Base-by-base conservation (phyloP, 768 basidiomycete species). In the Cystofilobasidium macerans region DNA sequence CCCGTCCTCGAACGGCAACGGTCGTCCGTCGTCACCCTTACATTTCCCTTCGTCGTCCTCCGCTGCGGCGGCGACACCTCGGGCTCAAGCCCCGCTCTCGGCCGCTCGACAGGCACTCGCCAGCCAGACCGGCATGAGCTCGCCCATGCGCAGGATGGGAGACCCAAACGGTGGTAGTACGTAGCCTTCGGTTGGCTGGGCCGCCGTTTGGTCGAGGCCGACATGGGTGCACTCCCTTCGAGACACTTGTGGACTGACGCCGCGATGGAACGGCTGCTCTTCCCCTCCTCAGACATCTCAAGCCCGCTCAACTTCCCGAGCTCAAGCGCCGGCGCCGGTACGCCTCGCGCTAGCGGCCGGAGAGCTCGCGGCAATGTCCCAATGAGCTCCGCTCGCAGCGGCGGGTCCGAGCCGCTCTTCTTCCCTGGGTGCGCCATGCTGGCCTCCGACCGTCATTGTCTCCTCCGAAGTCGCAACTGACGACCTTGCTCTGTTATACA, bases 391-490 rank as follows among this genome's bases (percentile, higher is more conserved):
- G 59, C 65, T 18, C 22, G 65, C 18, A 62, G 60, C 32, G 65
- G 61, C 35, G 58, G 58, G 28, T 60, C 58, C 9, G 75, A 76
- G 24, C 77, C 78, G 3, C 71, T 79, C 16, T 78, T 79, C 77
- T 78, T 79, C 71, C 77, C 78, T 35, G 75, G 75, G 77, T 78
- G 42, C 62, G 76, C 35, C 24, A 3, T 48, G 5, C 9, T 36
- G 3, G 12, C 24, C 35, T 36, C 13, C 65, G 38, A 56, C 33
- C 30, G n/a, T 32, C 32, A 20, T 6, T 11, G 18, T 1, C 64
- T 30, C 4, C 28, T 24, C 16, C 26, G 32, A 20, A 45, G 43
- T 20, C 20, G 43, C 5, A 45, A 14, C 11, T 16, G 43, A 9
- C 20, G 33, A 11, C 24, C 14, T 3, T 35, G 2, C 5, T 1